phyloP scores from a whole-genome alignment of 2,329 filamentous ascomycete species.

The Simplicillium sp. region DNA sequence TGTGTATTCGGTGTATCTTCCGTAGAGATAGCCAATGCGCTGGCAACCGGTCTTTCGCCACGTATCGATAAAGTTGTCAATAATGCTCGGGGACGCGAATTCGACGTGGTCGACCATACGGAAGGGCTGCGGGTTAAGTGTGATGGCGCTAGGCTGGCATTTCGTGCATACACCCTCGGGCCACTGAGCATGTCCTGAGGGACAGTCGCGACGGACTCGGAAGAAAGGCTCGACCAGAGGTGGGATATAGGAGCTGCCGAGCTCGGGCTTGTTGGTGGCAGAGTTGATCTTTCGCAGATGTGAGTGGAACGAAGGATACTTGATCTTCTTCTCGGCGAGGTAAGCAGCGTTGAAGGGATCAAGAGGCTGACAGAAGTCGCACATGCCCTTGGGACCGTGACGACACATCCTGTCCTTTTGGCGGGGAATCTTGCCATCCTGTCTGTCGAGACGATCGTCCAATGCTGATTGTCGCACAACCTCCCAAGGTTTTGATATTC shows the following conservation, averaged over 20 bases:
- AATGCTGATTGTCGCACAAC: conserved; percentile 77
- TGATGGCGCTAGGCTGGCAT: conserved; percentile 95
- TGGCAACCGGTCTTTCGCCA: conserved; percentile 84
- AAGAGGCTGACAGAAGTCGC: conserved; percentile 95
- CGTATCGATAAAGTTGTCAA: conserved; percentile 83
- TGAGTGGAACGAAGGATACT: conserved; percentile 93
- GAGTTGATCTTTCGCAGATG: conserved; percentile 92
- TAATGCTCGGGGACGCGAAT: conserved; percentile 74
- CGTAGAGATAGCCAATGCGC: conserved; percentile 83
- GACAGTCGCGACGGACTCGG: conserved; percentile 79
- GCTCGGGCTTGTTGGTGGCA: conserved; percentile 90
- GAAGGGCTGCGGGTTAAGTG: conserved; percentile 83
- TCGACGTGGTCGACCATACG: conserved; percentile 98
- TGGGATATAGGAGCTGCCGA: conserved; percentile 90
- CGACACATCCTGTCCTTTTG: conserved; percentile 84
- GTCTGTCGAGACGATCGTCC: conserved; percentile 77
- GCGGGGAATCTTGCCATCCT: conserved; percentile 80
- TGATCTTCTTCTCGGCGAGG: conserved; percentile 93
- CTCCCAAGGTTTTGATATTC: conserved; percentile 58
- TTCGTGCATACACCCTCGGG: conserved; percentile 97
- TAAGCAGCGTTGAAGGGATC: conserved; percentile 90
- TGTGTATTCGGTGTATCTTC: conserved; percentile 79
- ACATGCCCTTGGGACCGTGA: conserved; percentile 96
- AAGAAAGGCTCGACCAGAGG: conserved; percentile 90
- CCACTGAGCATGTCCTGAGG: conserved; percentile 86